phyloP scores from a whole-genome alignment of 352 stramenopile genomes.

The Phytopythium cucurbitacearum region DNA sequence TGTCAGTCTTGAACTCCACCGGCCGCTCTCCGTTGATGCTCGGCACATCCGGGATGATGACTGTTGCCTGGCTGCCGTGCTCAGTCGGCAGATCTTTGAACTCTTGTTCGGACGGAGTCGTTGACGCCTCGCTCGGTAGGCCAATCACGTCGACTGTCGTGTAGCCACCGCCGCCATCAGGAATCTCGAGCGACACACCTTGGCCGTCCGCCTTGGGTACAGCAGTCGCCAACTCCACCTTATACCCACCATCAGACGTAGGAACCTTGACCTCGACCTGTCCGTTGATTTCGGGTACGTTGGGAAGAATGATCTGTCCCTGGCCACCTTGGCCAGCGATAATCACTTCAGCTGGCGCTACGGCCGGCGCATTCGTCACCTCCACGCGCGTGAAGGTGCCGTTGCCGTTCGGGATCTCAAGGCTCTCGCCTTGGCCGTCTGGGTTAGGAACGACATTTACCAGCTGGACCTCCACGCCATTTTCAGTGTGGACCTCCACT shows the following conservation, averaged over 20 bases:
- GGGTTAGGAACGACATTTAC: not conserved
- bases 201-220: not conserved
- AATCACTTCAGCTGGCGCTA: too few species aligned
- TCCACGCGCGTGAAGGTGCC: too few species aligned
- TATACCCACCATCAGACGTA: not conserved
- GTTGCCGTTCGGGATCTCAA: too few species aligned
- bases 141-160: not conserved
- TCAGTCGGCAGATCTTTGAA: not conserved
- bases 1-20: conserved; percentile 2
- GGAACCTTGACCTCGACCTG: not conserved
- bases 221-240: not conserved
- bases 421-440: too few species aligned
- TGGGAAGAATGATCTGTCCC: too few species aligned
- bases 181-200: not conserved
- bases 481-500: not conserved
- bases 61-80: not conserved
- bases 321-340: too few species aligned
- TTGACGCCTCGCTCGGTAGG: too few species aligned
- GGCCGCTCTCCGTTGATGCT: not conserved
- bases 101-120: not conserved
- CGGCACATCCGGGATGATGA: conserved; percentile 3
- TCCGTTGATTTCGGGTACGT: too few species aligned
- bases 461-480: not conserved
- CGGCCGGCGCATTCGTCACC: too few species aligned
- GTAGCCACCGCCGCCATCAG: not conserved